Conservation (phyloP, 2,329 filamentous ascomycete genomes). For the Aspergillus floridensis region DNA sequence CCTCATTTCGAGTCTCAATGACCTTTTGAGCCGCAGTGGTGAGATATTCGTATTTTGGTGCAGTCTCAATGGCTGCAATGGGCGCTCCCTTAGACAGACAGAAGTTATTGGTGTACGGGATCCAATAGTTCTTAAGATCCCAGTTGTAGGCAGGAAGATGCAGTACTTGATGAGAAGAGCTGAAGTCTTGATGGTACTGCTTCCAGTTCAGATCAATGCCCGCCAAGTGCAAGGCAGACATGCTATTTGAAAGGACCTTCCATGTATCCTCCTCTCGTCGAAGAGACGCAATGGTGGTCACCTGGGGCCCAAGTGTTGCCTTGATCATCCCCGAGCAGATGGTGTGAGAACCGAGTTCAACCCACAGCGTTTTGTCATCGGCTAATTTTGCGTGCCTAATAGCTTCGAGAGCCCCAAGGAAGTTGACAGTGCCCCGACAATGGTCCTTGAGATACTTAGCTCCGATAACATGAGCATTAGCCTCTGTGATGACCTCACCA, state of each 20-base stretch:
- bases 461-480: constrained; percentile 57
- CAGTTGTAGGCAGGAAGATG: constrained; percentile 38
- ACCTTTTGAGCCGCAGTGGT: constrained; percentile 33
- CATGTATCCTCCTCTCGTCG: constrained; percentile 42
- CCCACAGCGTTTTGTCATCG: constrained; percentile 68
- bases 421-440: constrained; percentile 48
- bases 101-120: constrained; percentile 38
- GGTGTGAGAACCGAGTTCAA: constrained; percentile 59
- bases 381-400: constrained; percentile 44
- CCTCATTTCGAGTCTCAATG: constrained; percentile 28
- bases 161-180: constrained; percentile 30
- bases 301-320: constrained; percentile 59
- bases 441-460: constrained; percentile 42
- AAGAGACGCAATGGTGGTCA: constrained; percentile 48
- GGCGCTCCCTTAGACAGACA: constrained; percentile 36
- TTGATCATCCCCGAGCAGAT: constrained; percentile 48
- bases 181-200: constrained; percentile 45
- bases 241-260: constrained; percentile 40
- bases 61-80: constrained; percentile 12
- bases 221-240: constrained; percentile 37
- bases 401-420: constrained; percentile 43
- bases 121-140: constrained; percentile 43
- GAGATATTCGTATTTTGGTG: constrained; percentile 23
- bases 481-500: constrained; percentile 41
- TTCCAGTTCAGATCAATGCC: constrained; percentile 43